These are phyloP conservation scores for Saccharum spontaneum DNA, from an alignment of 176 grass and related monocot species.

Conservation along the genomic window DNA sequence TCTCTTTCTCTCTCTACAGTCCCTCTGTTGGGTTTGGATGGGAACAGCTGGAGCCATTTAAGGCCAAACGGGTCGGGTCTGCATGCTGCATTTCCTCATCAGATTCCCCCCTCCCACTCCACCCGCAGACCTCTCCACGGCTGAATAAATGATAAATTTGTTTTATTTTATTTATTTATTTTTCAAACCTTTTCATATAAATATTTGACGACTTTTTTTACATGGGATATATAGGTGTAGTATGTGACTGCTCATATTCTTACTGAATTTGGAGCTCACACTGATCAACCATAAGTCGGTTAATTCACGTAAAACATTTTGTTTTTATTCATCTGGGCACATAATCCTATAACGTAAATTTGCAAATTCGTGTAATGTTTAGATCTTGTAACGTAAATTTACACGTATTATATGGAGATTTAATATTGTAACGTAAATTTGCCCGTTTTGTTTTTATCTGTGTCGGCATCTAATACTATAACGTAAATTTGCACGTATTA, in stretches of 20 bases:
- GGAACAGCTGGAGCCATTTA: slow-evolving; percentile 87
- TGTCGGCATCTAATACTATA: background rate
- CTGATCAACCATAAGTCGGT: background rate
- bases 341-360: background rate
- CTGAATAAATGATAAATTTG: background rate
- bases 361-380: background rate
- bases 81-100: slow-evolving; percentile 8
- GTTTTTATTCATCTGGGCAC: background rate
- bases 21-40: slow-evolving; percentile 56
- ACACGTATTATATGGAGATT: background rate
- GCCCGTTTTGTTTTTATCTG: background rate
- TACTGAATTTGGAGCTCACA: background rate
- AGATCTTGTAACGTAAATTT: background rate
- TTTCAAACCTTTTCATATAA: no score
- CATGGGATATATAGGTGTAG: background rate
- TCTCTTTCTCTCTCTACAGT: slow-evolving; percentile 51
- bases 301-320: background rate
- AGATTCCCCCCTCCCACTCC: background rate
- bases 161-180: background rate
- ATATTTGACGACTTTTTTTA: background rate
- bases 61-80: slow-evolving; percentile 61
- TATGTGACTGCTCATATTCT: background rate
- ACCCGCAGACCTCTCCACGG: background rate
- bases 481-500: background rate
- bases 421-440: background rate